Conservation (phyloP, 169 alveolate genomes). For the Plasmodium yoelii region DNA sequence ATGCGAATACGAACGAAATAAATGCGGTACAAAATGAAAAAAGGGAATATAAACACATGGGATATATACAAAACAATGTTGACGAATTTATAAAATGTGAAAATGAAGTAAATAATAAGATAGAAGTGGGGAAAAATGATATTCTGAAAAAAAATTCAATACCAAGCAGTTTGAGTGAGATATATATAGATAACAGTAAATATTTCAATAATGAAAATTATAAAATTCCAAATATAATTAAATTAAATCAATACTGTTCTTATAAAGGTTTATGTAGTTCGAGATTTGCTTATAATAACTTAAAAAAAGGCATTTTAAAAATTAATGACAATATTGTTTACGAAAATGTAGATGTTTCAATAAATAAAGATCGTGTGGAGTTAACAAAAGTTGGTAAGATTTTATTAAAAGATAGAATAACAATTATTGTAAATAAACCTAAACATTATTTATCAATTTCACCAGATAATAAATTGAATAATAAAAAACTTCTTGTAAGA, state of each 20-base stretch:
- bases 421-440: slow-evolving; percentile 73
- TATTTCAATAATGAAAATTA: slow-evolving; percentile 6
- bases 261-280: slow-evolving; percentile 72
- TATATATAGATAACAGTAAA: slow-evolving; percentile 66
- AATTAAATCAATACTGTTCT: slow-evolving; percentile 46
- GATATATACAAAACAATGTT: neutral
- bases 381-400: slow-evolving; percentile 57
- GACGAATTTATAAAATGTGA: neutral
- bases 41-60: neutral
- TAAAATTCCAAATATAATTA: slow-evolving; percentile 4
- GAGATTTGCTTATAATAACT: slow-evolving; percentile 51
- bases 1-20: neutral
- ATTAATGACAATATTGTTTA: slow-evolving; percentile 55
- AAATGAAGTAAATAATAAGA: slow-evolving; percentile 2
- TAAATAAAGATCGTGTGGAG: slow-evolving; percentile 33
- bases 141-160: slow-evolving; percentile 5
- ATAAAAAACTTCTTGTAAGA: slow-evolving; percentile 57
- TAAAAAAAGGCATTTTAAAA: slow-evolving; percentile 61
- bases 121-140: neutral
- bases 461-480: slow-evolving; percentile 42
- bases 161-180: slow-evolving; percentile 24
- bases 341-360: slow-evolving; percentile 23
- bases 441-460: slow-evolving; percentile 64
- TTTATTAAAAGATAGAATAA: slow-evolving; percentile 57
- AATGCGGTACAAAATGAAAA: neutral